A percentile compares a stretch with the other conserved stretches of the same genome.
Conservation (phyloP, 257 asterid species). For the Gardenia jasminoides region DNA sequence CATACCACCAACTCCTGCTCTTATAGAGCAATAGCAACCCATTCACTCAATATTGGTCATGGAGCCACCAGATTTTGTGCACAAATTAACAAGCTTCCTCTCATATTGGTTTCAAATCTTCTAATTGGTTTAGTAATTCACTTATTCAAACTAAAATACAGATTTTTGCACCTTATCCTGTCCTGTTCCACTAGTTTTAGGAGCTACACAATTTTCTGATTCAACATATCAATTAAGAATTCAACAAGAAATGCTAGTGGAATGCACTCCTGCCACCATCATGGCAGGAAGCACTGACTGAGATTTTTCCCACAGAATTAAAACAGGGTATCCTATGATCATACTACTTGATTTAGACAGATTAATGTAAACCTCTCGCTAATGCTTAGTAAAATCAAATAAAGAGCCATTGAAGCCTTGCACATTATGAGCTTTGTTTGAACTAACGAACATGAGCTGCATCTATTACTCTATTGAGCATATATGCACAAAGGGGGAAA, state of each 20-base stretch:
- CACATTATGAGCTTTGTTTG: neutral
- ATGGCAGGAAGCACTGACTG: too few species aligned
- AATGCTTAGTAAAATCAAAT: neutral
- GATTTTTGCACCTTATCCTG: too few species aligned
- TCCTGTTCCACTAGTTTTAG: neutral
- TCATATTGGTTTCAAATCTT: neutral
- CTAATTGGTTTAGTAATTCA: neutral
- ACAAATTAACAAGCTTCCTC: neutral
- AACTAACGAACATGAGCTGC: neutral
- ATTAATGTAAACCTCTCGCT: neutral
- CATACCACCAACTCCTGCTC: neutral
- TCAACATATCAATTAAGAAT: neutral
- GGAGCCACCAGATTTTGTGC: neutral
- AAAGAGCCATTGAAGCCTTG: neutral
- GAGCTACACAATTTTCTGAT: neutral
- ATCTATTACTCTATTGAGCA: neutral
- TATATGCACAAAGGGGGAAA: neutral
- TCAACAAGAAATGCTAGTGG: neutral
- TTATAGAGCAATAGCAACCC: neutral
- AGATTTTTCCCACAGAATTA: neutral
- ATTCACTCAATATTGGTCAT: neutral
- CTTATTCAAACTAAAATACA: neutral
- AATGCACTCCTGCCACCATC: neutral
- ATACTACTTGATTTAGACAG: neutral
- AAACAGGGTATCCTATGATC: neutral